Base-by-base conservation (phyloP, 176 grass and related monocot species). In the Ananas comosus region DNA sequence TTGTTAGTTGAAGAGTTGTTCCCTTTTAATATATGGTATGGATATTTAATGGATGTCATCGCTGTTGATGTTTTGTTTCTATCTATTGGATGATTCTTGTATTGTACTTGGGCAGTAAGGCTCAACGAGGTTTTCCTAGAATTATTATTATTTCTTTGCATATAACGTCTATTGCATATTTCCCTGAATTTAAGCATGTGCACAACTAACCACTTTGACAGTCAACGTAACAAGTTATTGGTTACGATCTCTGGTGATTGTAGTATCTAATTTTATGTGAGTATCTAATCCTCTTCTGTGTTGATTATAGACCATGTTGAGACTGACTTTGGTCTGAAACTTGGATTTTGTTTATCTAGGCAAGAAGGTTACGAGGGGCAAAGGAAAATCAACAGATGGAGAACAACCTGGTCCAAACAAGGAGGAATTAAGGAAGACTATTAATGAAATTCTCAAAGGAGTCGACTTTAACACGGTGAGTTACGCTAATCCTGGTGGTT, bases 391-490 rank as follows among this genome's bases (percentile, higher is more conserved):
- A 56, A 48, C 9, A 29, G 66, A 56, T 48, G 33, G 64, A 51
- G 84, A 70, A 75, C 49, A 28, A 64, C 64, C 56, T 78, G 80
- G 85, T 53, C 95, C 95, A 72, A 88, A 66, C 76, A 88, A 94
- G 80, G 87, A 93, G 14, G 90, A 99, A 27, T 70, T 99, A 71
- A 87, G 78, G 71, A 85, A 85, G 70, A 94, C 87, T 69, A 86
- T 94, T 50, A 65, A 70, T 69, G 85, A 83, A 51, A 91, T 99
- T 83, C 82, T 99, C 52, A 94, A 86, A 49, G 80, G 80, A 83
- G 90, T 99, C 29, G 95, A 99, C 69, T 99, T 99, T 68, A 94
- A 94, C 73, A 92, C 80, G 49, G 95, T 99, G 33, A 72, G 88
- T 68, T 72, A 49, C 21, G 21, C 4, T 7, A 51, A 70, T 54